phyloP scores from a whole-genome alignment of 1,139 yeast species.

The Blastobotrys apis region DNA sequence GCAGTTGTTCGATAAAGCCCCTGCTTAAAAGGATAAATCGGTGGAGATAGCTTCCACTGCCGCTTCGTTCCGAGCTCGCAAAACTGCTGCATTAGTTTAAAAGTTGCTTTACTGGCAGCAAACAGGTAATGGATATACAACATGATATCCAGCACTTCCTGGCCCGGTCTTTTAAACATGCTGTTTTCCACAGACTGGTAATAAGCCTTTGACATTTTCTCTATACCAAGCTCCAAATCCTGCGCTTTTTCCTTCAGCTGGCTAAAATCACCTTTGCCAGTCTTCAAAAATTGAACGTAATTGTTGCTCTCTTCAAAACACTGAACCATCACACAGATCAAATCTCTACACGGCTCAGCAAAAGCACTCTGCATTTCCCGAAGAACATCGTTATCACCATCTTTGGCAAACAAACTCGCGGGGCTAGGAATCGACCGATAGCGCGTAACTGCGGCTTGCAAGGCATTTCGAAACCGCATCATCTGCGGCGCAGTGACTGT shows the following conservation, averaged over 20 bases:
- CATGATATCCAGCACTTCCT: constrained; percentile 21
- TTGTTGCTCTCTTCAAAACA: constrained; percentile 5
- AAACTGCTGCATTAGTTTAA: constrained; percentile 6
- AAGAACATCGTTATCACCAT: constrained; percentile 2
- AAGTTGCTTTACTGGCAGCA: constrained; percentile 21
- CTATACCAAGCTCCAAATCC: constrained; percentile 13
- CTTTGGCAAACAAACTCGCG: constrained; percentile 20
- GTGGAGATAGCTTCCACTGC: constrained; percentile 35
- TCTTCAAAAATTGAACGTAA: constrained; percentile 15
- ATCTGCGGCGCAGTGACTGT: constrained; percentile 36
- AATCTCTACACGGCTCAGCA: not conserved
- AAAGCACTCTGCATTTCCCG: too few relatives aligned
- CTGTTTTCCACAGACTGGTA: constrained; percentile 7
- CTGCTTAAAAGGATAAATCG: constrained; percentile 41
- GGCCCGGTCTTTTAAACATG: constrained; percentile 11
- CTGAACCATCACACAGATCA: constrained; percentile 4
- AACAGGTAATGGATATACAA: constrained; percentile 23
- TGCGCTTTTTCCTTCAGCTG: not conserved
- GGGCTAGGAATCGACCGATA: constrained; percentile 41
- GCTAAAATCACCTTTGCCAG: not conserved
- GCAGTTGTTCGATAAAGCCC: constrained; percentile 41
- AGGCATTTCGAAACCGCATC: constrained; percentile 38
- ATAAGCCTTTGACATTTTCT: constrained; percentile 15
- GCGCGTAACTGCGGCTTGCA: constrained; percentile 41
- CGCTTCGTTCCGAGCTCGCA: constrained; percentile 14